A percentile compares a stretch with the other conserved stretches of the same genome.
Evolutionary conservation across 768 basidiomycete genomes (phyloP).

Genomic region (Lyophyllum semitale): DNA sequence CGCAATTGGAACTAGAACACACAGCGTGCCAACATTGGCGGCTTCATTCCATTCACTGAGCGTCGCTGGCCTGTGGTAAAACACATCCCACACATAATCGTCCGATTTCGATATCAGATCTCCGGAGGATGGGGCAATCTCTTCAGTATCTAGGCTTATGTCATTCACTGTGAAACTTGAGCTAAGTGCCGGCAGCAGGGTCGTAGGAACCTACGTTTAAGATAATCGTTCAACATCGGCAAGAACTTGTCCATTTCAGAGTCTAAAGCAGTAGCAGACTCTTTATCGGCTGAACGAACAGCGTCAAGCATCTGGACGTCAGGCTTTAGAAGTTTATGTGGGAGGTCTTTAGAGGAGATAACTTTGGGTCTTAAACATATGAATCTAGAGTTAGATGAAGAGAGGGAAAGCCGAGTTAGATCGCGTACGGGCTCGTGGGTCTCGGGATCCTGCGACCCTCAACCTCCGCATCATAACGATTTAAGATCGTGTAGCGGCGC

Average conservation of each 20-base stretch:
- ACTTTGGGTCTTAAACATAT: conserved; percentile 51
- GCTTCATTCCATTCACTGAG: conserved; percentile 61
- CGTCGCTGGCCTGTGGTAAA: conserved; percentile 68
- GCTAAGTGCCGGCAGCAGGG: neutral
- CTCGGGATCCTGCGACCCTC: conserved; percentile 22
- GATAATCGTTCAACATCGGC: conserved; percentile 76
- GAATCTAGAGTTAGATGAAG: neutral
- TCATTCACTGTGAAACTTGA: conserved; percentile 29
- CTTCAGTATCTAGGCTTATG: conserved; percentile 16
- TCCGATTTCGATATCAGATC: conserved; percentile 22
- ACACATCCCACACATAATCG: conserved; percentile 86
- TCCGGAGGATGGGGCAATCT: conserved; percentile 1
- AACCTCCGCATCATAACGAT: conserved; percentile 23
- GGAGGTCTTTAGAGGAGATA: conserved; percentile 51
- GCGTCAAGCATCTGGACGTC: conserved; percentile 78
- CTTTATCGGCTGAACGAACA: conserved; percentile 42
- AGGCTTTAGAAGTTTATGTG: conserved; percentile 24
- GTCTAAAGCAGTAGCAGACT: conserved; percentile 36
- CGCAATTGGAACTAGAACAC: conserved; percentile 23
- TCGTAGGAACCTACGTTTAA: conserved; percentile 46
- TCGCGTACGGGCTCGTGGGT: conserved; percentile 42
- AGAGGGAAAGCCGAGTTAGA: neutral
- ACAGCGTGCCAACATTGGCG: conserved; percentile 67
- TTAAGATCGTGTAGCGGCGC: conserved; percentile 56
- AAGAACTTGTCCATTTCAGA: conserved; percentile 77